Percentiles rank a stretch among this genome's conserved stretches.
Evolutionary conservation across 2,329 filamentous ascomycete genomes (phyloP).

Genomic region (Geosmithia morbida): DNA sequence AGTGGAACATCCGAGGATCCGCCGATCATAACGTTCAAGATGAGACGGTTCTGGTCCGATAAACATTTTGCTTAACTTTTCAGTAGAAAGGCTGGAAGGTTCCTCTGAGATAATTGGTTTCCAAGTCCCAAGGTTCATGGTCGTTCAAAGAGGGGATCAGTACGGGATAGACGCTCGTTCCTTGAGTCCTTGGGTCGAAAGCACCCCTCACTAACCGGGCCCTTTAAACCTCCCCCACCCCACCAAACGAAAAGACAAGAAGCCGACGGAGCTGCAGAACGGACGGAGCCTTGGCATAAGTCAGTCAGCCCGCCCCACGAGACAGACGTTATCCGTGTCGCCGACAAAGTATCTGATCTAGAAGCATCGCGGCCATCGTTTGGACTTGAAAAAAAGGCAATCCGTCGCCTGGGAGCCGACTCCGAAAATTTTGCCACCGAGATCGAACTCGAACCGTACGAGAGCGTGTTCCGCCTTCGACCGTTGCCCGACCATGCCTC

Average conservation of each 20-base stretch:
- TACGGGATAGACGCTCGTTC: neutral
- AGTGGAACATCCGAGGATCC: conserved; percentile 7
- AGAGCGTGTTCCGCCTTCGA: neutral
- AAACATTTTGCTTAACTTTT: neutral
- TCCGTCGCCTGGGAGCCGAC: neutral
- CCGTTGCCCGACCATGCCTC: conserved; percentile 39
- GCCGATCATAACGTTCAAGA: conserved; percentile 3
- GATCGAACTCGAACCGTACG: neutral
- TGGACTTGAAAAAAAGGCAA: neutral
- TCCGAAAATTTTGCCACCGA: neutral
- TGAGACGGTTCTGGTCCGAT: neutral
- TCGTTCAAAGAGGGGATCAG: neutral
- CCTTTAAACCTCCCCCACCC: neutral
- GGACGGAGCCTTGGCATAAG: neutral
- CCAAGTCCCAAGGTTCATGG: neutral
- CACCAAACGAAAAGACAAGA: neutral
- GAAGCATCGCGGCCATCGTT: neutral
- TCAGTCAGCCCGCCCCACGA: neutral
- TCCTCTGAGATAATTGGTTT: neutral
- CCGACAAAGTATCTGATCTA: neutral
- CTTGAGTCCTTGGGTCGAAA: neutral
- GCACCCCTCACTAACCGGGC: neutral
- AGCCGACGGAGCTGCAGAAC: neutral
- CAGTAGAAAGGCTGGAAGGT: neutral
- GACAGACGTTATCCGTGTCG: neutral